phyloP scores from a whole-genome alignment of 768 basidiomycete species.

The Cystobasidium tubakii region DNA sequence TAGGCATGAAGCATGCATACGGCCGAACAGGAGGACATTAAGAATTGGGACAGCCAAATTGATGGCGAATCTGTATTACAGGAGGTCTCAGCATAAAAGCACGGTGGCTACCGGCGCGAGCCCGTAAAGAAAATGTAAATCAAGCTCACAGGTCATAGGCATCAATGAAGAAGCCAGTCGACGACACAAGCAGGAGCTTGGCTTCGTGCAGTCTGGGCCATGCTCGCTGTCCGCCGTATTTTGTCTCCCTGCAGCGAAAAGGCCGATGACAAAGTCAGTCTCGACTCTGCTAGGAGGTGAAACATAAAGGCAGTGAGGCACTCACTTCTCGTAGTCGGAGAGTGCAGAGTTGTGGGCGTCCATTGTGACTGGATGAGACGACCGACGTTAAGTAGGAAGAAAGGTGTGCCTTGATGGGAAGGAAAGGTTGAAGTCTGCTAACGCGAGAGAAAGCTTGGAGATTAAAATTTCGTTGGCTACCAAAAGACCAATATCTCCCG shows the following conservation, averaged over 20 bases:
- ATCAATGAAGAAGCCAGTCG: constrained; percentile 37
- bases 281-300: no score
- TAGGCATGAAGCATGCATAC: background rate
- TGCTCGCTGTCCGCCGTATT: constrained; percentile 26
- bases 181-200: constrained; percentile 36
- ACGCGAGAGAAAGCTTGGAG: no score
- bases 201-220: constrained; percentile 32
- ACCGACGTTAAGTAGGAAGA: no score
- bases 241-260: constrained; percentile 11
- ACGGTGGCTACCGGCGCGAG: background rate
- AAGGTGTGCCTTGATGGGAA: no score
- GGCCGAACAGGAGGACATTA: constrained; percentile 30
- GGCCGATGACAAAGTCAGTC: background rate
- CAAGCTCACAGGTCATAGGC: constrained; percentile 33
- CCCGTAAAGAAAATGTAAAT: background rate
- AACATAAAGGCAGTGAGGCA: no score
- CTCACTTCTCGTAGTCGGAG: constrained; percentile 31
- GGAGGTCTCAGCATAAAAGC: background rate
- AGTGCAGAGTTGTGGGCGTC: constrained; percentile 18
- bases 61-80: constrained; percentile 11
- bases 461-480: no score
- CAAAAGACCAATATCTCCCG: no score
- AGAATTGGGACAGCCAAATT: constrained; percentile 33
- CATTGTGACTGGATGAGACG: background rate
- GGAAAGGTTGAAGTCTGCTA: no score